Evolutionary conservation across 345 rosid species (phyloP).

Genomic region (Luvunga scandens): DNA sequence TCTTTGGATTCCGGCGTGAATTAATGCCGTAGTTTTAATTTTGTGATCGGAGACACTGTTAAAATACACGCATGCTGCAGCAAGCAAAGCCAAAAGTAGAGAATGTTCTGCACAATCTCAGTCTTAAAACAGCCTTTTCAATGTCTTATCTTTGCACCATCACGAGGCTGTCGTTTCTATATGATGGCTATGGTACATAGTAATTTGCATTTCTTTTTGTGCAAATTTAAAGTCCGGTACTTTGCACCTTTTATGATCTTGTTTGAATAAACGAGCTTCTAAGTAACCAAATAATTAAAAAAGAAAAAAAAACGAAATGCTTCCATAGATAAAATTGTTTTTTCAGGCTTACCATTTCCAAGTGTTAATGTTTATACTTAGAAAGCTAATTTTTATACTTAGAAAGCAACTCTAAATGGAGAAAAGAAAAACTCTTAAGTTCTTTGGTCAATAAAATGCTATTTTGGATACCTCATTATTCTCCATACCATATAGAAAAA

Average conservation of each 20-base stretch:
- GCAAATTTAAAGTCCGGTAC: neutral
- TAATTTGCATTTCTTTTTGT: neutral
- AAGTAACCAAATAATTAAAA: too few relatives aligned
- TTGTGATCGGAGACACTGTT: neutral
- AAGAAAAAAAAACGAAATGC: too few relatives aligned
- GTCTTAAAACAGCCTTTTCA: neutral
- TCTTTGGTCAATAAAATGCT: too few relatives aligned
- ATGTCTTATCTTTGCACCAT: neutral
- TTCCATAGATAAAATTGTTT: too few relatives aligned
- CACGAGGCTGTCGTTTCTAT: neutral
- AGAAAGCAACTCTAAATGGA: too few relatives aligned
- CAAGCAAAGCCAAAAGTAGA: slow-evolving; percentile 10
- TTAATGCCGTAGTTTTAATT: slow-evolving; percentile 8
- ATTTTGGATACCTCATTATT: too few relatives aligned
- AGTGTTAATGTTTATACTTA: too few relatives aligned
- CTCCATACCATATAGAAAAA: too few relatives aligned
- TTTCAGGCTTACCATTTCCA: too few relatives aligned
- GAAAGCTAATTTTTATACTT: too few relatives aligned
- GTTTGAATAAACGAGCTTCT: too few relatives aligned
- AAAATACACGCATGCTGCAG: neutral
- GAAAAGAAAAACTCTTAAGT: too few relatives aligned
- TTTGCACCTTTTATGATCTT: neutral
- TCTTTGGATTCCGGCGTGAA: slow-evolving; percentile 1
- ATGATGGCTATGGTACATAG: neutral
- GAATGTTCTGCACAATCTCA: slow-evolving; percentile 9